A percentile compares a stretch with the other conserved stretches of the same genome.
Conservation (phyloP, 2,329 filamentous ascomycete species). For the Dactylonectria macrodidyma region DNA sequence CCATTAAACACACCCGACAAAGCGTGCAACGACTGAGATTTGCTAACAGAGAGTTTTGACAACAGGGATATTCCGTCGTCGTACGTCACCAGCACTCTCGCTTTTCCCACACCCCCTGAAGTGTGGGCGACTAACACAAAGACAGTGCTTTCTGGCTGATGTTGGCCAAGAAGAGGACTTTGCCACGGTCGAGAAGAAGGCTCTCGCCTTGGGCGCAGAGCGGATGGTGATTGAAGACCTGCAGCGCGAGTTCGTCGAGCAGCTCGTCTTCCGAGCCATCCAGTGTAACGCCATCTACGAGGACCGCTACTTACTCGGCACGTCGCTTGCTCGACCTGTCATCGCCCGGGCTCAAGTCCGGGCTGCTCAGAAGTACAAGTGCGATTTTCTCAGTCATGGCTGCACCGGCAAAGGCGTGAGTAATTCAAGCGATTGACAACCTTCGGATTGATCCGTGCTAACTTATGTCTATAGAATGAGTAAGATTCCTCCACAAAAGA, state of each 20-base stretch:
- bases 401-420: constrained; percentile 75
- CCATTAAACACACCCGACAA: too few relatives aligned
- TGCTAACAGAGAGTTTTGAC: too few relatives aligned
- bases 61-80: constrained; percentile 11
- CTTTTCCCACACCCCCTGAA: too few relatives aligned
- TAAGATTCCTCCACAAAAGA: neutral
- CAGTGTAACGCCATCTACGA: constrained; percentile 59
- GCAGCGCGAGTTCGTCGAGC: constrained; percentile 79
- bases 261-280: constrained; percentile 80
- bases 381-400: constrained; percentile 61
- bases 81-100: neutral
- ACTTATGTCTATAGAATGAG: constrained; percentile 6
- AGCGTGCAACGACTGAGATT: too few relatives aligned
- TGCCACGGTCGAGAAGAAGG: constrained; percentile 78
- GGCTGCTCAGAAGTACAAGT: constrained; percentile 55
- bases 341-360: constrained; percentile 69
- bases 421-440: neutral
- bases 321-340: constrained; percentile 74
- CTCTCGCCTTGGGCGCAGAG: constrained; percentile 47
- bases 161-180: constrained; percentile 81
- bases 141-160: constrained; percentile 67
- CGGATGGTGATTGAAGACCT: constrained; percentile 71
- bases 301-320: constrained; percentile 59
- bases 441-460: neutral
- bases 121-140: neutral